Conservation (phyloP, 2,329 filamentous ascomycete species). For the Aspergillus brunneoviolaceus region DNA sequence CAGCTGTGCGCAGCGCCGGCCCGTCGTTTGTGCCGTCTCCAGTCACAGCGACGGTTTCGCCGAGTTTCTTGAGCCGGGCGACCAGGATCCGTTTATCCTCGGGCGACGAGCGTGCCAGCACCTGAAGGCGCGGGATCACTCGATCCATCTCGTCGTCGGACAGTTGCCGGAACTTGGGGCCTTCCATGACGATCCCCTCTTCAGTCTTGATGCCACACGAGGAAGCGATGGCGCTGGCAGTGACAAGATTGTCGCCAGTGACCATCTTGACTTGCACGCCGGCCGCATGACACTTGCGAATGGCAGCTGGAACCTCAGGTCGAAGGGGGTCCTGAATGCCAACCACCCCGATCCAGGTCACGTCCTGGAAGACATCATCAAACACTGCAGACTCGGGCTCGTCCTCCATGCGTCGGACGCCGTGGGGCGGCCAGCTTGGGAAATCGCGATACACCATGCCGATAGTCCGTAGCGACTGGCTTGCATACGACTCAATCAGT, state of each 20-base stretch:
- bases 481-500: constrained; percentile 45
- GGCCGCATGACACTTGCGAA: constrained; percentile 64
- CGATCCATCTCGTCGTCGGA: constrained; percentile 59
- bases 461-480: constrained; percentile 70
- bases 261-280: constrained; percentile 74
- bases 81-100: constrained; percentile 68
- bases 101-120: constrained; percentile 64
- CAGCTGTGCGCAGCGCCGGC: constrained; percentile 63
- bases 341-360: constrained; percentile 71
- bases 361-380: constrained; percentile 66
- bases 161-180: constrained; percentile 64
- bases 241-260: constrained; percentile 69
- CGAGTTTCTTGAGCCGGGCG: constrained; percentile 59
- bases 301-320: constrained; percentile 65
- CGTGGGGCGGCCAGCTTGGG: constrained; percentile 63
- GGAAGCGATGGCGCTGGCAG: constrained; percentile 69
- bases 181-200: constrained; percentile 66
- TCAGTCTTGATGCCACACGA: constrained; percentile 68
- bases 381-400: constrained; percentile 64
- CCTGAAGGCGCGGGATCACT: constrained; percentile 60
- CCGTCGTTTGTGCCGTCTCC: constrained; percentile 69
- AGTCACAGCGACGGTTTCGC: constrained; percentile 62
- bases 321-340: constrained; percentile 75
- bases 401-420: constrained; percentile 58
- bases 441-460: constrained; percentile 73